Evolutionary conservation across 306 rosid species (phyloP).

Genomic region (Mimosa pudica): DNA sequence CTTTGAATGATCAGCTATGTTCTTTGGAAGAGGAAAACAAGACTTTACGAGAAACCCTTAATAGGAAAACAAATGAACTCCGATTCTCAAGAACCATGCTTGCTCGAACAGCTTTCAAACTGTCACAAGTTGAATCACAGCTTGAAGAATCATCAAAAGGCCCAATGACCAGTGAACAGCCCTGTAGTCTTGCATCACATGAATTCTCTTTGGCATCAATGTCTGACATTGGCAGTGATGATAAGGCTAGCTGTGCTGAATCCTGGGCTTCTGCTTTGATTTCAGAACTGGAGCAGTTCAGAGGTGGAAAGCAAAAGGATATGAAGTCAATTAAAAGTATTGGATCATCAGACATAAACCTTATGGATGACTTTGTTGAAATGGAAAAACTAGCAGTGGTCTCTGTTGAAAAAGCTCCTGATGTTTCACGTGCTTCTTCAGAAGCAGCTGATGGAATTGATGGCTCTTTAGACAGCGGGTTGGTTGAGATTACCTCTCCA

Average conservation of each 20-base stretch:
- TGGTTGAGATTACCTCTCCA: constrained; percentile 33
- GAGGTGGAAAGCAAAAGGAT: constrained; percentile 50
- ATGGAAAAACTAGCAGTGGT: constrained; percentile 71
- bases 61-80: constrained; percentile 51
- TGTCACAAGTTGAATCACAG: constrained; percentile 26
- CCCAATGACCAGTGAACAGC: constrained; percentile 37
- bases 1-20: constrained; percentile 49
- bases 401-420: constrained; percentile 46
- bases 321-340: constrained; percentile 39
- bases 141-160: constrained; percentile 44
- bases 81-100: constrained; percentile 55
- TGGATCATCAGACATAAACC: constrained; percentile 51
- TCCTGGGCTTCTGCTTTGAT: constrained; percentile 67
- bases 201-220: constrained; percentile 45
- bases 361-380: constrained; percentile 77
- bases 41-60: constrained; percentile 49
- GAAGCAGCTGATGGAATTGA: constrained; percentile 30
- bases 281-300: constrained; percentile 61
- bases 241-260: constrained; percentile 64
- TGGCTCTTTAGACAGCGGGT: constrained; percentile 41
- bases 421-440: constrained; percentile 37
- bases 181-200: constrained; percentile 35
- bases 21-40: constrained; percentile 62
- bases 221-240: constrained; percentile 62
- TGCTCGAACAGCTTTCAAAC: constrained; percentile 45